Base-by-base conservation (phyloP, 1,139 yeast species). In the Yueomyces sp. region DNA sequence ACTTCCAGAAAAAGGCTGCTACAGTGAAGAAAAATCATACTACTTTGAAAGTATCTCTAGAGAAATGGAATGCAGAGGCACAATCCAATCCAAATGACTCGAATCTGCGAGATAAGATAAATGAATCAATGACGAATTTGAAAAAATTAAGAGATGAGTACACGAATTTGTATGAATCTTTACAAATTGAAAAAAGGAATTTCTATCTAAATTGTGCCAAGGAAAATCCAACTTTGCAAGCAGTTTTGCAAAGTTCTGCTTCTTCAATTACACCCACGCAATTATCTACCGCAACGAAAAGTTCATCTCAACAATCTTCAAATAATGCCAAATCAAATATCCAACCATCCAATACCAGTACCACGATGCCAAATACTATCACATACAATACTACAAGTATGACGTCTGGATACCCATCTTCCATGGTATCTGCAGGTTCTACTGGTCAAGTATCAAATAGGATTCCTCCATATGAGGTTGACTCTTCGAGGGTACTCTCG, bases 381-480 rank as follows among this genome's bases (percentile, higher is more conserved):
- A 28, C 53, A 41, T 36, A 46, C 41, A 6, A 49, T 46, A 39
- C 47, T 41, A 41, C 49, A 38, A 37, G 45, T 40, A 32, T 53
- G 25, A 41, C 4, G 9, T 11, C 36, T 5, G 35, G 35, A 3
- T 35, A 29, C 7, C 8, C 39, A 3, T 27, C 89, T 1, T 96
- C 97, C 0, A 87, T 85, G 0, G 62, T 81, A 45, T 68, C 79
- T 37, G 19, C 19, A 19, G 19, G 19, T 19, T 19, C 19, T 19
- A 19, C 19, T 19, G 19, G 19, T 19, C 19, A 19, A 19, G 19
- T 19, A 19, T 19, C 19, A 19, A 19, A 19, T 19, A 19, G 19
- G 19, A 80, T 89, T 42, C 96, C 95, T 11, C 77, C 81, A 9
- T 83, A 81, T 60, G 96, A 86, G 55, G 68, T 85, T 50, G 83